Percentiles rank a stretch among this genome's conserved stretches.
Evolutionary conservation across 345 rosid species (phyloP).

Genomic region (Balakata baccata): DNA sequence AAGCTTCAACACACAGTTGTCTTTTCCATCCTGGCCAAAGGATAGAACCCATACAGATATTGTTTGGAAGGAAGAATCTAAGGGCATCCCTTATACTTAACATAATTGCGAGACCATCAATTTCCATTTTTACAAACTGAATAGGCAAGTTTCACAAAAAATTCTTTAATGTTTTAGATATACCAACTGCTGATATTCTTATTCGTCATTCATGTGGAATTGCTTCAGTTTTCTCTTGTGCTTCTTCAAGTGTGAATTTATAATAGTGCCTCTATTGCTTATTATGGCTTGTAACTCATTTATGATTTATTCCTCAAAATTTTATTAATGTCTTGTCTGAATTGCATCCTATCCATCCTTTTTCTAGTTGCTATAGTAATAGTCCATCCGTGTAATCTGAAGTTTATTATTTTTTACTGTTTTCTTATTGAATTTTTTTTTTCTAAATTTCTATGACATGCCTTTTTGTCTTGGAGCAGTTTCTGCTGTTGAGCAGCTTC

Average conservation of each 20-base stretch:
- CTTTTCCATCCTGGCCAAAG: neutral
- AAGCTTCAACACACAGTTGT: neutral
- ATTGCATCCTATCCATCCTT: neutral
- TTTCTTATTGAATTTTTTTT: neutral
- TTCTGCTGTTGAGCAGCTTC: slow-evolving; percentile 99
- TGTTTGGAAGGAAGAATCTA: neutral
- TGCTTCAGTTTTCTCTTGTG: neutral
- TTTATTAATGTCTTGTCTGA: neutral
- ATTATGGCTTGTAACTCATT: neutral
- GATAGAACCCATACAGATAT: neutral
- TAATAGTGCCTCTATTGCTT: neutral
- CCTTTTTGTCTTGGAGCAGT: slow-evolving; percentile 48
- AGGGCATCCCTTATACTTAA: neutral
- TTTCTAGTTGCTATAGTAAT: neutral
- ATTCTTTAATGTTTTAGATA: neutral
- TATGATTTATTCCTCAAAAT: neutral
- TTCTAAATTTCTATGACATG: slow-evolving; percentile 18
- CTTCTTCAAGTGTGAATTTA: neutral
- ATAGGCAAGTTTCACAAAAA: neutral
- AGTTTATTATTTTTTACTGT: neutral
- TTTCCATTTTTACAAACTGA: neutral
- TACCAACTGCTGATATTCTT: neutral
- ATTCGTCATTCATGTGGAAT: neutral
- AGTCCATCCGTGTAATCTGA: neutral
- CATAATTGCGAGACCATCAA: neutral